phyloP scores from a whole-genome alignment of 441 rosid species.

The Euphorbia schlechtendalii region DNA sequence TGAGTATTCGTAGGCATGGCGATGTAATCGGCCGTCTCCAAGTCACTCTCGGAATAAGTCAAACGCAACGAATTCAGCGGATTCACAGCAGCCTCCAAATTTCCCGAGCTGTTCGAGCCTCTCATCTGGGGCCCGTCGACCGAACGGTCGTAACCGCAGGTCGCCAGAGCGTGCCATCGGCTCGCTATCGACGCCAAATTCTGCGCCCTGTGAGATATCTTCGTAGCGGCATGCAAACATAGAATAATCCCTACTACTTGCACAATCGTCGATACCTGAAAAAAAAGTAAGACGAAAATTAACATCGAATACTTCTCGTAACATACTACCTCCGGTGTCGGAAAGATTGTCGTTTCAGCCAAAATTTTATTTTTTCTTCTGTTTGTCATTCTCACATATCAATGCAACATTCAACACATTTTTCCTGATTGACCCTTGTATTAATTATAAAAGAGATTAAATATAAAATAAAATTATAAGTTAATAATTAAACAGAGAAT shows the following conservation, averaged over 20 bases:
- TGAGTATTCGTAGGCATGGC: slow-evolving; percentile 58
- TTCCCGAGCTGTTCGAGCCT: slow-evolving; percentile 39
- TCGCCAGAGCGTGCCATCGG: slow-evolving; percentile 83
- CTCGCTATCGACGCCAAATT: slow-evolving; percentile 61
- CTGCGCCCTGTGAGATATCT: slow-evolving; percentile 86
- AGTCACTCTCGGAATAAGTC: slow-evolving; percentile 65
- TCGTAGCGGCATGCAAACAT: slow-evolving; percentile 89
- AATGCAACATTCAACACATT: no score
- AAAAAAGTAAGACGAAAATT: not conserved
- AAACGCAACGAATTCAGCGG: slow-evolving; percentile 26
- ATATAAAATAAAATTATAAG: no score
- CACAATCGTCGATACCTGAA: slow-evolving; percentile 73
- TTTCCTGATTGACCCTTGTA: no score
- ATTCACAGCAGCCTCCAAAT: slow-evolving; percentile 32
- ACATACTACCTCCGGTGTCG: no score
- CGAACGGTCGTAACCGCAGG: slow-evolving; percentile 44
- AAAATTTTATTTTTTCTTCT: no score
- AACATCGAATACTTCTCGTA: not conserved
- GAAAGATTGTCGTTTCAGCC: no score
- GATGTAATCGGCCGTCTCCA: slow-evolving; percentile 67
- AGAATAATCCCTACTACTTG: slow-evolving; percentile 83
- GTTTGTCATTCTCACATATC: no score
- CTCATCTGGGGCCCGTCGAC: slow-evolving; percentile 46
- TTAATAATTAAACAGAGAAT: no score
- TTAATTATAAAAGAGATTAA: no score